phyloP scores from a whole-genome alignment of 2,329 filamentous ascomycete genomes.

The Stagonosporopsis rhizophila region DNA sequence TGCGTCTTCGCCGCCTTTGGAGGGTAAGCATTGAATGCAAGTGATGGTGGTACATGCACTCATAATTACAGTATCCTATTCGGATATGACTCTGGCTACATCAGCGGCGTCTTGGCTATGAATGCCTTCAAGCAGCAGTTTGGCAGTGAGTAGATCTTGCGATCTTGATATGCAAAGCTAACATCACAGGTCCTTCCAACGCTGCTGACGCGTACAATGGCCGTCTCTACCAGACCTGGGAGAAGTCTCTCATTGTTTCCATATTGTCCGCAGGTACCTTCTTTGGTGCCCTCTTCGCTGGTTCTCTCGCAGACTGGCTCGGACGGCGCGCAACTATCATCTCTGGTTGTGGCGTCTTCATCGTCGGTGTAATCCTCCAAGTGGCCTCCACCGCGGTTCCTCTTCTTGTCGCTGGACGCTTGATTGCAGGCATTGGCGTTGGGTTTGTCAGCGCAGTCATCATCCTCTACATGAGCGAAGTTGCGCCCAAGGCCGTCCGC shows the following conservation, averaged over 20 bases:
- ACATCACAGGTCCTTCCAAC: conserved; percentile 63
- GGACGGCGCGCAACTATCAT: conserved; percentile 71
- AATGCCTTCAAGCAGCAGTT: conserved; percentile 47
- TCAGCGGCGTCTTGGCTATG: conserved; percentile 67
- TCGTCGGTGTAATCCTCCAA: conserved; percentile 49
- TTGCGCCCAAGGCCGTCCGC: conserved; percentile 73
- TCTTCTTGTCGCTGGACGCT: conserved; percentile 49
- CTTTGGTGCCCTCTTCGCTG: conserved; percentile 75
- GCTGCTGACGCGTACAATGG: conserved; percentile 50
- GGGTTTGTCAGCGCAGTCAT: conserved; percentile 51
- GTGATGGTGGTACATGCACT: not conserved
- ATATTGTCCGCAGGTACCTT: conserved; percentile 87
- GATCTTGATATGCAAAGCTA: not conserved
- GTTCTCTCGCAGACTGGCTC: conserved; percentile 69
- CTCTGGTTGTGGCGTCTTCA: conserved; percentile 45
- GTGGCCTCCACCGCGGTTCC: conserved; percentile 43
- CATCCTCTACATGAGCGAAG: conserved; percentile 83
- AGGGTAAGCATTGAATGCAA: conserved; percentile 47
- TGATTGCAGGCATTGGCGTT: conserved; percentile 51
- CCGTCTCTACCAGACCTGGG: conserved; percentile 47
- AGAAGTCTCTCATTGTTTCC: conserved; percentile 78
- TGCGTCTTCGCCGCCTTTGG: conserved; percentile 59
- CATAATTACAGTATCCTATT: conserved; percentile 63
- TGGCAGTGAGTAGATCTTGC: conserved; percentile 47
- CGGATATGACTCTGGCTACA: conserved; percentile 80